Evolutionary conservation across 768 basidiomycete species (phyloP).

Genomic region (Mycena polygramma): DNA sequence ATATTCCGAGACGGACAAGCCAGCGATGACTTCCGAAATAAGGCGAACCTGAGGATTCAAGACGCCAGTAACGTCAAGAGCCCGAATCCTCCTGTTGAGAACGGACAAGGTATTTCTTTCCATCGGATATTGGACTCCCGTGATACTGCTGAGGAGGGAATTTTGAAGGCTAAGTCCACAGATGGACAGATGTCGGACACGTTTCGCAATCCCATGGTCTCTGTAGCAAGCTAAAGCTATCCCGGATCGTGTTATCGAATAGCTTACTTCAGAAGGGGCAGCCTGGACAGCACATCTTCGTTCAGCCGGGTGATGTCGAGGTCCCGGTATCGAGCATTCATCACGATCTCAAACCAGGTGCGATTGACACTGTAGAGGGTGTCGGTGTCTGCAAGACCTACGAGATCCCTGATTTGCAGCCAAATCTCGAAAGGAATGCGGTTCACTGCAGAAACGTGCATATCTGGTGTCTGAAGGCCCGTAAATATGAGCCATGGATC

Average conservation of each 20-base stretch:
- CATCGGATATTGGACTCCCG: slow-evolving; percentile 18
- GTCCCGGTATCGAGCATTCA: slow-evolving; percentile 33
- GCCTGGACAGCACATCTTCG: slow-evolving; percentile 8
- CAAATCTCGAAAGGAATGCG: slow-evolving; percentile 37
- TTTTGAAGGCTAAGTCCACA: slow-evolving; percentile 16
- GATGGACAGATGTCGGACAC: slow-evolving; percentile 20
- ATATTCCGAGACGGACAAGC: slow-evolving; percentile 23
- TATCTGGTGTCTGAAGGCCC: background rate
- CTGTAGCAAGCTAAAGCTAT: slow-evolving; percentile 8
- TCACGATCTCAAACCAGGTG: slow-evolving; percentile 32
- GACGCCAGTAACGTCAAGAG: slow-evolving; percentile 2
- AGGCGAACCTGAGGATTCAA: slow-evolving; percentile 17
- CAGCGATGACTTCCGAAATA: slow-evolving; percentile 17
- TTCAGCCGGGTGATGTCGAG: slow-evolving; percentile 22
- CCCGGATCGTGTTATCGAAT: background rate
- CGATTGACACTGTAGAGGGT: slow-evolving; percentile 35
- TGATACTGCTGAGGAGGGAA: slow-evolving; percentile 15
- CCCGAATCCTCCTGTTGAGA: slow-evolving; percentile 17
- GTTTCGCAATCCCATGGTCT: slow-evolving; percentile 27
- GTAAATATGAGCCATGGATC: background rate
- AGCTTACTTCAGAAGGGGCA: slow-evolving; percentile 17
- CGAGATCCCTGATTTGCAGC: slow-evolving; percentile 32
- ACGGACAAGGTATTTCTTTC: slow-evolving; percentile 17
- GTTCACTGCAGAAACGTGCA: slow-evolving; percentile 10
- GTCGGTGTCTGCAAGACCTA: slow-evolving; percentile 5